Evolutionary conservation across 768 basidiomycete genomes (phyloP), one percentile per base, ranked within the genome.

Genomic region (Gymnopilus junonius): DNA sequence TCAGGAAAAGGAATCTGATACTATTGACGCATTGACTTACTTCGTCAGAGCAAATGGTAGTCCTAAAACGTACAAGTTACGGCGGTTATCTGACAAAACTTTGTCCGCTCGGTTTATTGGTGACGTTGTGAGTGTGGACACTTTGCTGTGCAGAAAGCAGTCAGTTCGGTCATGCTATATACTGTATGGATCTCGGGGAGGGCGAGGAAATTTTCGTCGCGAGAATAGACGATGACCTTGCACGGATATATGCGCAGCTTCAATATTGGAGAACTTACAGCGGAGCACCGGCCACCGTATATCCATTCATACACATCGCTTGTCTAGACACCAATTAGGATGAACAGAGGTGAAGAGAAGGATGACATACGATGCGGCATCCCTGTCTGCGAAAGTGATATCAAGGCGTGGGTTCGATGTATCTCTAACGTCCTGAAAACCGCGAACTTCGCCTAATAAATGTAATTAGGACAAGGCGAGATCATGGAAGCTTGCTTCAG

Each of bases 41-140:
- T 92, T 91, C 17, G 88, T 88, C 34, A 94, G 80, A 68, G 90
- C 88, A 69, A 93, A 93, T 6, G 93, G 93, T 56, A 94, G 75
- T 14, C 92, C 93, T 27, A 94, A 86, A 40, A 93, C 92, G 67
- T 94, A 94, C 42, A 94, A 85, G 71, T 94, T 94, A 61, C 92
- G 84, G 55, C 92, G 90, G 67, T 87, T 83, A 68, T 81, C 82
- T 57, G 76, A 65, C 27, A 76, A 64, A 56, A 66, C 67, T 63
- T 72, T 66, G 55, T 58, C 57, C 15, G 50, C 27, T 62, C 74
- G 66, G 59, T 68, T 56, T 55, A 68, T 66, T 50, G 70, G 46
- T 53, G 72, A 62, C 40, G 70, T 45, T 21, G 69, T 62, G 60
- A 80, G 70, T 14, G 79, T 70, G 14, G 77, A 76, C 57, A 82